Evolutionary conservation across 345 rosid species (phyloP).

Genomic region (Salix brachista): DNA sequence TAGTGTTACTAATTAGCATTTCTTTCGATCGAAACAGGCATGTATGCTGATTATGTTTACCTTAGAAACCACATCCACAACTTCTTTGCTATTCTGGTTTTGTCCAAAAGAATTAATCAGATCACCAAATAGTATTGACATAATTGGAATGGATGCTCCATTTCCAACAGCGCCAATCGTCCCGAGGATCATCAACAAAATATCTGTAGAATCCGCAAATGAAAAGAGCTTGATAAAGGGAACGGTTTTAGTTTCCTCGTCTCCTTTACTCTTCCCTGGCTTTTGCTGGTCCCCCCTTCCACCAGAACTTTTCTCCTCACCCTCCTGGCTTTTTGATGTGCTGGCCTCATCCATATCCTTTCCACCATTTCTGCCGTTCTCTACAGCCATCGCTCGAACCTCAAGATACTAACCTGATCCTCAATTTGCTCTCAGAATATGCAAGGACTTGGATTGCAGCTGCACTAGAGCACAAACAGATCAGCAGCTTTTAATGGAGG

Average conservation of each 20-base stretch:
- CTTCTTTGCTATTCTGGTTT: conserved; percentile 43
- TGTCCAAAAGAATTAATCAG: conserved; percentile 55
- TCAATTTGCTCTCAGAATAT: neutral
- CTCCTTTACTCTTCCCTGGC: conserved; percentile 33
- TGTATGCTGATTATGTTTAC: conserved; percentile 26
- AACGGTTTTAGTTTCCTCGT: conserved; percentile 51
- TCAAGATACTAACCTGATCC: neutral
- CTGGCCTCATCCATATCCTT: conserved; percentile 30
- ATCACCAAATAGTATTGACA: conserved; percentile 78
- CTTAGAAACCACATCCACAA: conserved; percentile 46
- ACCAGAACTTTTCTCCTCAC: conserved; percentile 15
- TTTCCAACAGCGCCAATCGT: conserved; percentile 66
- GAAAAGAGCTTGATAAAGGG: conserved; percentile 70
- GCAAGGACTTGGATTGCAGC: neutral
- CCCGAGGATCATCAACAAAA: conserved; percentile 60
- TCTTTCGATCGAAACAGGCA: neutral
- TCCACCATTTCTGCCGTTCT: conserved; percentile 18
- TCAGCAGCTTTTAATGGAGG: neutral
- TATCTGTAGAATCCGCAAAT: conserved; percentile 66
- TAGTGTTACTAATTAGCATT: neutral
- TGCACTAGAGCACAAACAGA: neutral
- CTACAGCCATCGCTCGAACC: conserved; percentile 28
- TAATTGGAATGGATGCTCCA: conserved; percentile 63
- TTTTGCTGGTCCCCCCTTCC: conserved; percentile 17
- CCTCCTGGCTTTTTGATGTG: conserved; percentile 42